Base-by-base conservation (phyloP, 768 basidiomycete species). In the Lactarius pseudohatsudake region DNA sequence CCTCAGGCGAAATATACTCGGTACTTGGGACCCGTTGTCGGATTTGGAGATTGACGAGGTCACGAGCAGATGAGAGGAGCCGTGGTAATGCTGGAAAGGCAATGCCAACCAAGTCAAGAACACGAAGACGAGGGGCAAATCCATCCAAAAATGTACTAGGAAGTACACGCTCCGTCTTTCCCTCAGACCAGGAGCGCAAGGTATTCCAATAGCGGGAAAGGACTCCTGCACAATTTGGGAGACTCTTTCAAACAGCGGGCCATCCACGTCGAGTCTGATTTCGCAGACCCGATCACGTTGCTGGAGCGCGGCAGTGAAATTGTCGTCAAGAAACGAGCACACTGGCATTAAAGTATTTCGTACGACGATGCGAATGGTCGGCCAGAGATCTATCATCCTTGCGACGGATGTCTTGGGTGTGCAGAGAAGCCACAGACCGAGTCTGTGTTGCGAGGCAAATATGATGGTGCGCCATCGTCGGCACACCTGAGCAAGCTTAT, bases 351-450 rank as follows among this genome's bases (percentile, higher is more conserved):
- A 20, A 9, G 8, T 6, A 18, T 57, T 20, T 18, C 18, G 43
- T 50, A 64, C 26, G 16, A n/a, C 3, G 5, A 64, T 57, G 1
- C 43, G 45, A 16, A 58, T 36, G 20, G 45, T 9, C 10, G 63
- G 47, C 63, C 57, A 64, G 26, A 40, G 28, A 32, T 64, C 45
- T n/a, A 58, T 45, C 5, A n/a, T 50, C 22, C 53, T 32, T 36
- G 13, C 53, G 57, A 59, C 11, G 6, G 57, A 43, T 11, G 43
- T 64, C 16, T 56, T 18, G 26, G 45, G 57, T 28, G 63, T 64
- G 36, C 63, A 64, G 57, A 58, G 11, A 53, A 64, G 63, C 9
- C 47, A 28, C 26, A 64, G 57, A 34, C 54, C 47, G 1, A 64
- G 50, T 38, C 57, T 53, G 38, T 41, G 47, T n/a, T 20, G 64